Percentiles rank a stretch among this genome's conserved stretches.
Conservation (phyloP, 805 yeast genomes). For the Barnettozyma vustinii region DNA sequence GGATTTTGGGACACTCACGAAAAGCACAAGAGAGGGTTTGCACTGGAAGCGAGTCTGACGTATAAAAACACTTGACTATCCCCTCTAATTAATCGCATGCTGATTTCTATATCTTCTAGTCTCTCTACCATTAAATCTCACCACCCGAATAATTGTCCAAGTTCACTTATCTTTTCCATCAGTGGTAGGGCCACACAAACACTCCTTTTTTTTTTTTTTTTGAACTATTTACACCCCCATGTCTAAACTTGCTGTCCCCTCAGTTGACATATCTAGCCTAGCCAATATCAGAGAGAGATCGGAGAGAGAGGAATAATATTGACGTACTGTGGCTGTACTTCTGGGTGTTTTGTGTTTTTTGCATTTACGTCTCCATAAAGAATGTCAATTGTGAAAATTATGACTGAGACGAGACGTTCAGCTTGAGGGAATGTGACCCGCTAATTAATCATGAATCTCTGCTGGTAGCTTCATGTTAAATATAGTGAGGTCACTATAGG, state of each 20-base stretch:
- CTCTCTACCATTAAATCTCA: too few relatives aligned
- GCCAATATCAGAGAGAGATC: neutral
- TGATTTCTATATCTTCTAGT: too few relatives aligned
- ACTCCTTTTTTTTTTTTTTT: neutral
- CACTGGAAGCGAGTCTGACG: neutral
- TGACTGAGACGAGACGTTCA: too few relatives aligned
- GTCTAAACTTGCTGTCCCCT: neutral
- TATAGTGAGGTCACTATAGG: too few relatives aligned
- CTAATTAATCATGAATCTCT: too few relatives aligned
- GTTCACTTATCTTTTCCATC: slow-evolving; percentile 20
- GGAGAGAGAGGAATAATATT: neutral
- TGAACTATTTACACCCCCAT: neutral
- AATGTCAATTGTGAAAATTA: too few relatives aligned
- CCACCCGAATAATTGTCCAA: neutral
- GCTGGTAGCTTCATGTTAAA: too few relatives aligned
- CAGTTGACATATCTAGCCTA: neutral
- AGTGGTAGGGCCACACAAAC: slow-evolving; percentile 18
- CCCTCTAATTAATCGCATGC: too few relatives aligned
- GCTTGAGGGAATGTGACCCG: too few relatives aligned
- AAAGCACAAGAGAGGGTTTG: neutral
- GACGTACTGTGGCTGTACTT: too few relatives aligned
- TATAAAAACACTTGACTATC: neutral
- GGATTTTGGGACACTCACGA: neutral
- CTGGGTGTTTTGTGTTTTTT: too few relatives aligned
- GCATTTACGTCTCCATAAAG: too few relatives aligned